phyloP scores from a whole-genome alignment of 2,329 filamentous ascomycete species.

The Hypoxylon sp. region DNA sequence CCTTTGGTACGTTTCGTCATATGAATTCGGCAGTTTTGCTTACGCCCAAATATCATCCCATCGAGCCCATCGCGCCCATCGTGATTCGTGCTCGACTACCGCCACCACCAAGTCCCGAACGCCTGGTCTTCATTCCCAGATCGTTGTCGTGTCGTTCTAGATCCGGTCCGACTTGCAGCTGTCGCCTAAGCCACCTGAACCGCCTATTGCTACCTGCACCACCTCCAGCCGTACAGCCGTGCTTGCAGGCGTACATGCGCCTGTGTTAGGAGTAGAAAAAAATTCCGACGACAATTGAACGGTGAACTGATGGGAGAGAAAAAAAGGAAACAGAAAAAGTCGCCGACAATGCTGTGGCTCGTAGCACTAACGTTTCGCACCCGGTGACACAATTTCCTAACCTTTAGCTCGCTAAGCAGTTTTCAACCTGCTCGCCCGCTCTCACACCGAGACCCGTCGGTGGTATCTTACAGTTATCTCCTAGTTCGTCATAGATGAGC shows the following conservation, averaged over 20 bases:
- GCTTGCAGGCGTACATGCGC: conserved; percentile 11
- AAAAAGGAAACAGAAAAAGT: neutral
- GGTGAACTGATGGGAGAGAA: neutral
- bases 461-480: conserved; percentile 9
- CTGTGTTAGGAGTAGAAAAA: conserved; percentile 10
- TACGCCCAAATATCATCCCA: neutral
- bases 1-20: conserved; percentile 28
- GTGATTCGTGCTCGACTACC: neutral
- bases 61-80: too few relatives aligned
- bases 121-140: conserved; percentile 26
- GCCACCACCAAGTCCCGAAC: conserved; percentile 14
- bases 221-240: conserved; percentile 10
- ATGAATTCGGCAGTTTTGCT: conserved; percentile 33
- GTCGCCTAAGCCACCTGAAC: conserved; percentile 11
- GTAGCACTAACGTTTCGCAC: conserved; percentile 7
- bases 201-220: too few relatives aligned
- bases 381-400: neutral
- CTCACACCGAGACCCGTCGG: conserved; percentile 23
- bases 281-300: conserved; percentile 9
- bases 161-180: conserved; percentile 22
- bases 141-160: conserved; percentile 23
- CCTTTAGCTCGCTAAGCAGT: neutral
- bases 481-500: conserved; percentile 22
- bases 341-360: conserved; percentile 4
- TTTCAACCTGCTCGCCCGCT: conserved; percentile 4